Conservation (phyloP, 2,329 filamentous ascomycete genomes). For the Aureobasidium sp. region DNA sequence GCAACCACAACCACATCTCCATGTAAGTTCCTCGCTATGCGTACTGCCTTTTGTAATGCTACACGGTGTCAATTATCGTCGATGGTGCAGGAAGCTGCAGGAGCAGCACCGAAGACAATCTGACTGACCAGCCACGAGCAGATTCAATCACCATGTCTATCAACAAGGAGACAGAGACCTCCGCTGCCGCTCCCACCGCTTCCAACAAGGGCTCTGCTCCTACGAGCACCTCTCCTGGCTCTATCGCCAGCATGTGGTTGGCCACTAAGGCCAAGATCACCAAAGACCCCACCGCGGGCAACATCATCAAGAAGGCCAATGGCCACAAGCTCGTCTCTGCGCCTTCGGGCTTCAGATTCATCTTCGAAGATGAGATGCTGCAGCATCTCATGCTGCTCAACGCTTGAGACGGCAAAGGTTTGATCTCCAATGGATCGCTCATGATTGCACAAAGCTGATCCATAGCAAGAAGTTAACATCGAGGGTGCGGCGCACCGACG, state of each 20-base stretch:
- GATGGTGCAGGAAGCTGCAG: background rate
- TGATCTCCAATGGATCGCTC: background rate
- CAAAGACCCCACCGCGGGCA: background rate
- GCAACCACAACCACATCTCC: background rate
- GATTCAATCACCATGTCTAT: background rate
- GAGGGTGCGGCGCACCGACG: background rate
- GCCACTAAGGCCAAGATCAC: background rate
- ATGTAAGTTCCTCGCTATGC: background rate
- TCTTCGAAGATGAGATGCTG: conserved; percentile 9
- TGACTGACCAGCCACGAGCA: background rate
- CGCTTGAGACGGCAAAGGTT: background rate
- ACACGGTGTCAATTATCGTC: too few species aligned
- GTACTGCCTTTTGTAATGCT: background rate
- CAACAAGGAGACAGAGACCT: background rate
- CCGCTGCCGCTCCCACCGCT: background rate
- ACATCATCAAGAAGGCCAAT: background rate
- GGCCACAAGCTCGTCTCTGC: background rate
- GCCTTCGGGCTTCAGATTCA: background rate
- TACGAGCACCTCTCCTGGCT: background rate
- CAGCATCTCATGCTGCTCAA: conserved; percentile 9
- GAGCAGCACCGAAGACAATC: background rate
- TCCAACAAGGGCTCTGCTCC: background rate
- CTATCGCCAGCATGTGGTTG: background rate
- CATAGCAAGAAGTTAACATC: background rate
- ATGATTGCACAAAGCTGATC: background rate